Percentiles rank a stretch among this genome's conserved stretches.
Evolutionary conservation across 1,284 basidiomycete species (phyloP).

Genomic region (Flammula alnicola): DNA sequence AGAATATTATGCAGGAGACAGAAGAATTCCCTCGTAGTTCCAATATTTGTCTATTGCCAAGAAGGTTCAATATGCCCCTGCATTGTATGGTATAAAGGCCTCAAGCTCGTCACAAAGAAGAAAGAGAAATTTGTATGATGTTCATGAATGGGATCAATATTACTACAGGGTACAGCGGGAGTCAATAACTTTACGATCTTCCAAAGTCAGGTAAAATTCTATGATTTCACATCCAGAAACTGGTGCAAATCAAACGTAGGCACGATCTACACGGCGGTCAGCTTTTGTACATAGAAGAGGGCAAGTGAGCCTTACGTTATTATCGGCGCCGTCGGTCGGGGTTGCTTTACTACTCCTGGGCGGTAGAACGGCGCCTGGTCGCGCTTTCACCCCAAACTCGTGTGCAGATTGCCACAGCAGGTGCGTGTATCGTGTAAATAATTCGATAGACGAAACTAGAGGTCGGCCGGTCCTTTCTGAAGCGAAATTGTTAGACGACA

Average conservation of each 20-base stretch:
- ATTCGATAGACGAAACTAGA: constrained; percentile 63
- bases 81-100: too few species aligned
- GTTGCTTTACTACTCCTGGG: constrained; percentile 30
- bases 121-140: too few species aligned
- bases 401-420: constrained; percentile 60
- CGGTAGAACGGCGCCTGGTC: constrained; percentile 47
- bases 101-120: too few species aligned
- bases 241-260: constrained; percentile 55
- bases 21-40: too few species aligned
- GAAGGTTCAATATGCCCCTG: too few species aligned
- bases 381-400: constrained; percentile 50
- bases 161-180: too few species aligned
- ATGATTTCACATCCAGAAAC: constrained; percentile 51
- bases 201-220: constrained; percentile 20
- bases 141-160: too few species aligned
- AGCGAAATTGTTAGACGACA: constrained; percentile 11
- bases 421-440: constrained; percentile 62
- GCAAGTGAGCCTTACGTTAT: neutral
- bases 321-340: constrained; percentile 7
- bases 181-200: too few species aligned
- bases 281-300: neutral
- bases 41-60: too few species aligned
- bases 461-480: constrained; percentile 57
- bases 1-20: too few species aligned
- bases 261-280: constrained; percentile 30